Evolutionary conservation across 2,329 filamentous ascomycete genomes (phyloP), one percentile per base, ranked within the genome.

Genomic region (Sporothrix globosa): DNA sequence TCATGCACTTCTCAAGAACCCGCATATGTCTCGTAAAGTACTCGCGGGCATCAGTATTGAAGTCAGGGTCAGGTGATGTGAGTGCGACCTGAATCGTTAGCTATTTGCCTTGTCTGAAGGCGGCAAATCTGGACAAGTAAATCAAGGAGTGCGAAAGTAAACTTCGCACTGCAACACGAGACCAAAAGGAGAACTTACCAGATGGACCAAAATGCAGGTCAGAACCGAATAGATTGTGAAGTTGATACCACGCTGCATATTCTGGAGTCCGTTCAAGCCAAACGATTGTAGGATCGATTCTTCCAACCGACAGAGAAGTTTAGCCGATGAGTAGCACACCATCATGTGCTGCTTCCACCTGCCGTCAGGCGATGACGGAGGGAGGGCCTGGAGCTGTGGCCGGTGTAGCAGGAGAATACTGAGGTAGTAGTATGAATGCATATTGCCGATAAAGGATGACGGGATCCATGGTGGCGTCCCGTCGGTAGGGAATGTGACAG

Each of bases 21-120:
- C 94, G 89, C 95, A 98, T 97, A 76, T 97, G 94, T 63, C 95
- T 87, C 2, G 92, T 91, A 77, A 98, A 98, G 78, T 91, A 98
- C 73, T 95, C 91, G 44, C 92, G 87, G 6, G 95, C 92, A 78
- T 97, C 93, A 0, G 85, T 83, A 77, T 96, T 94, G 70, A 97
- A 87, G 52, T 96, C 92, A 1, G 93, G 92, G 78, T 98, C 94
- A 21, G 96, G 95, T 21, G 93, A 97, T 17, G 94, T 96, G 72
- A 97, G 90, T 4, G 94, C 94, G 74, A 97, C 91, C 94, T 72
- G 39, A 41, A 11, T 96, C 74, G 66, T 68, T 50, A 50, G 70
- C 70, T 61, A 39, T 46, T 65, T 65, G 13, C 24, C 56, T 52
- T n/a, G 21, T 30, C 19, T 58, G n/a, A 19, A 56, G 52, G 66